Evolutionary conservation across 1,284 basidiomycete genomes (phyloP), one percentile per base, ranked within the genome.

Genomic region (Irpex rosettiformis): DNA sequence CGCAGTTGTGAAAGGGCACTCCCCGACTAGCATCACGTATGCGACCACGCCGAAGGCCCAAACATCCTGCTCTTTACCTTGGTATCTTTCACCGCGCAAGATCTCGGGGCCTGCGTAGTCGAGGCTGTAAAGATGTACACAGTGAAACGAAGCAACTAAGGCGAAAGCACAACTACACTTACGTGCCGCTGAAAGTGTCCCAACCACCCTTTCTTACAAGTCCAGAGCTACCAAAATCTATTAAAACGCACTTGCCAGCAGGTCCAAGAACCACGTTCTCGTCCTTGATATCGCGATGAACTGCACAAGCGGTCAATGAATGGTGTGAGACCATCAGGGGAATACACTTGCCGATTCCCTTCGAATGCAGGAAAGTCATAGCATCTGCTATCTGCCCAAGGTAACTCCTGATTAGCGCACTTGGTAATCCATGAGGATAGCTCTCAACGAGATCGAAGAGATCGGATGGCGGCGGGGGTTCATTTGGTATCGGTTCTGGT

Each of bases 11-110:
- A 97, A 97, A 0, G 96, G 95, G 66, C 94, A 97, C 76, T 98
- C 94, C 21, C 96, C 96, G 24, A 95, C 91, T 13, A 99, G 82
- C 58, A 99, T 84, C 57, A 99, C 97, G 71, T 96, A 99, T 10
- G 89, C 93, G 16, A 99, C 93, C 10, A 98, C 95, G n/a, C 96
- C 96, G 59, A 97, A 91, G 0, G 96, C 96, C 96, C 96, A 99
- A 0, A 99, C 89, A 67, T 99, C 96, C 74, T 98, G 96, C 70
- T 96, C 94, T 72, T 96, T 96, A 45, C 96, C 96, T 57, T 89
- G 82, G 71, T 99, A 99, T 61, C 93, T 86, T 70, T 97, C 94
- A 8, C 96, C 96, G 21, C 93, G 88, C 54, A 99, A 75, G 60
- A 99, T 98, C 75, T 99, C 96, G 40, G 97, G 96, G 1, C 93